Base-by-base conservation (phyloP, 768 basidiomycete species). In the Rhodotorula babjevae region DNA sequence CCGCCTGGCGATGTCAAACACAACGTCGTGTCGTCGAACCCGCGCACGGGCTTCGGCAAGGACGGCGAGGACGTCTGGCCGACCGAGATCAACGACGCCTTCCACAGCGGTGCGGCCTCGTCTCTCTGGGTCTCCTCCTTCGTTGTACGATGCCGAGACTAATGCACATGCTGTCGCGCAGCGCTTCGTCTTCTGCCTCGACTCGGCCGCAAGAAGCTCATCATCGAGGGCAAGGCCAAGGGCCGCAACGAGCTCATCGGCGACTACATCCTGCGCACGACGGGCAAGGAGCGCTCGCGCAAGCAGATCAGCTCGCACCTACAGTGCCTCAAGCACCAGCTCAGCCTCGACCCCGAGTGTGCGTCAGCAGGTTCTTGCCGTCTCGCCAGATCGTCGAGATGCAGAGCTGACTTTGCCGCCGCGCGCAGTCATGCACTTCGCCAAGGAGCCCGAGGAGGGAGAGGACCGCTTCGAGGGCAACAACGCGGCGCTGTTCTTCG, bases 161-260 rank as follows among this genome's bases (percentile, higher is more conserved):
- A 16, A 36, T 2, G 19, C 36, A 9, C 4, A 42, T 42, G 15
- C 2, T 21, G 5, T 36, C n/a, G 12, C 40, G n/a, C 62, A 77
- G 79, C 78, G 2, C 67, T 80, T 21, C 57, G 50, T 0, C 61
- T 79, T 36, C 59, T 80, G 0, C 79, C 79, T 23, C 74, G 75
- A 31, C 73, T 80, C 42, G 81, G 80, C 9, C 61, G 81, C 29
- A 77, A 75, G 53, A 81, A 82, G 71, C 61, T 81, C 47, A 40
- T 78, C 23, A 69, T 82, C 66, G 75, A 80, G 53, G 78, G 78
- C 60, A 81, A 80, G 70, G 69, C 79, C 2, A 80, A 79, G 59
- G 82, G 82, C 0, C 76, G 82, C 2, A 82, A 82, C 75, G 82
- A 82, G 70, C 75, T 81, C 56, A 81, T 82, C 63, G 79, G 77